These are phyloP conservation scores for Heracleum sosnowskyi DNA, from an alignment of 129 eudicot species.

Conservation along the genomic window DNA sequence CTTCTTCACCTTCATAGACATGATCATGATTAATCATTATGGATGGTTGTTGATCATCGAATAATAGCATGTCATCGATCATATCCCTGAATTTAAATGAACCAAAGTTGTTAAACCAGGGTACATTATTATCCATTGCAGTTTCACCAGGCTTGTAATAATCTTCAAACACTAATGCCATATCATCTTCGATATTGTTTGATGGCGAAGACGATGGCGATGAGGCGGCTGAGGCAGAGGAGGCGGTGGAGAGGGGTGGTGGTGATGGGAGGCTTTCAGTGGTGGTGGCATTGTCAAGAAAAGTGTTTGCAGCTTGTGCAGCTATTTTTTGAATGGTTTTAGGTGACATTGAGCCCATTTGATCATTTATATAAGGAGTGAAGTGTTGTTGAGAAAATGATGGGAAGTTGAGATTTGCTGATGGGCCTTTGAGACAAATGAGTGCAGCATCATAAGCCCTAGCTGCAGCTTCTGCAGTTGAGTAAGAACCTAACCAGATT, in stretches of 20 bases:
- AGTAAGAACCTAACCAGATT: constrained; percentile 91
- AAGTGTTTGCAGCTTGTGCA: constrained; percentile 54
- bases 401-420: constrained; percentile 81
- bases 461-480: constrained; percentile 92
- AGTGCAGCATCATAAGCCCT: constrained; percentile 95
- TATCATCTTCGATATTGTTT: not conserved
- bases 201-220: constrained; percentile 8
- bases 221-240: constrained; percentile 6
- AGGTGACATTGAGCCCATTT: constrained; percentile 35
- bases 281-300: constrained; percentile 8
- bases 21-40: constrained; percentile 18
- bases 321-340: constrained; percentile 79
- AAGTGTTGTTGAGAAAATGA: not conserved
- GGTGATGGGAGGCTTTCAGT: constrained; percentile 13
- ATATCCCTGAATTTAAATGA: constrained; percentile 55
- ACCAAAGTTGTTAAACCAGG: constrained; percentile 55
- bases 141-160: constrained; percentile 19
- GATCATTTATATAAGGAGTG: not conserved
- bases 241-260: constrained; percentile 17
- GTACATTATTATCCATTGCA: constrained; percentile 15
- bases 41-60: constrained; percentile 21
- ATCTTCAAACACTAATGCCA: not conserved
- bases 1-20: constrained; percentile 41
- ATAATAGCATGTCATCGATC: constrained; percentile 33
- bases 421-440: constrained; percentile 70